Evolutionary conservation across 2,329 filamentous ascomycete genomes (phyloP), one percentile per base, ranked within the genome.

Genomic region (Emydomyces testavorans): DNA sequence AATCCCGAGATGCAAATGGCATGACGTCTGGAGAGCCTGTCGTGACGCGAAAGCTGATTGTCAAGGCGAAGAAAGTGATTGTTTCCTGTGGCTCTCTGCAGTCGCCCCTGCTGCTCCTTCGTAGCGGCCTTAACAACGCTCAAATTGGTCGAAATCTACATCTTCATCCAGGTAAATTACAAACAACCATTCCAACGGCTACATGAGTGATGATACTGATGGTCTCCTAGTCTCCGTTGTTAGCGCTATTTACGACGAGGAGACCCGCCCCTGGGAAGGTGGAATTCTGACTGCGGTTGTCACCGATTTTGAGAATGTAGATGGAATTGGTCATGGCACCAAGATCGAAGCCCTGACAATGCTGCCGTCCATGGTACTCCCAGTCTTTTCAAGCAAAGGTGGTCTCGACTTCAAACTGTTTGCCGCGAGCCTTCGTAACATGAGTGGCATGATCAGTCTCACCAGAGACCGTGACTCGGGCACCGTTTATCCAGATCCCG

Each of bases 121-220:
- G 82, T 42, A 94, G 87, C 51, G 87, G 87, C 1, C 64, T 95
- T 42, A 81, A 76, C 70, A 94, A 94, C 61, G 73, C 74, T 3
- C 81, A 94, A 49, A 82, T 95, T 53, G 90, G 90, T 21, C 76
- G 74, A 6, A 85, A 95, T 57, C 76, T 95, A 2, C 74, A 92
- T 57, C 65, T 94, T 0, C 90, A 96, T 59, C 90, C 88, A 1
- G 81, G 80, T 58, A 75, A 73, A 58, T 60, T 72, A 5, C 6
- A 28, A 28, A 6, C 57, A 80, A 4, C 62, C 64, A 3, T n/a
- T 15, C 10, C 20, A 1, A 43, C 0, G n/a, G 4, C 21, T 13
- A 45, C 36, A 20, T 5, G 15, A 46, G n/a, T n/a, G 11, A 37
- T n/a, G 16, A 44, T 50, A 18, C 48, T 52, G 34, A 52, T 32